A percentile compares a stretch with the other conserved stretches of the same genome.
Evolutionary conservation across 768 basidiomycete genomes (phyloP).

Genomic region (Psilocybe tampanensis): DNA sequence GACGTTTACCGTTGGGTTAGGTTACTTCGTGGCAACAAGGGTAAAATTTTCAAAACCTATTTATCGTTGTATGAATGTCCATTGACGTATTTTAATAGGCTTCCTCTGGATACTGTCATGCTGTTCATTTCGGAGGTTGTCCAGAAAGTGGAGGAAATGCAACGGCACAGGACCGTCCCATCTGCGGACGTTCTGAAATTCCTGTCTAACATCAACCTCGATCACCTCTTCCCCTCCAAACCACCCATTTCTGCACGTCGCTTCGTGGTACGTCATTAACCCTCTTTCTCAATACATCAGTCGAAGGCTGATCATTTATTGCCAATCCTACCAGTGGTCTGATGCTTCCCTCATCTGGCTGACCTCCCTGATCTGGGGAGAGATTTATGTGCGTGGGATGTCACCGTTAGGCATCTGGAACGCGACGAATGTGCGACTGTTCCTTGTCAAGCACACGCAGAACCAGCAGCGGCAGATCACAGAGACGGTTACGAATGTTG

Average conservation of each 20-base stretch:
- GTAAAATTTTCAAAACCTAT: constrained; percentile 38
- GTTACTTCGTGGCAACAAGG: constrained; percentile 97
- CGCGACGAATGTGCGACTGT: constrained; percentile 84
- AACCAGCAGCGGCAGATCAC: constrained; percentile 69
- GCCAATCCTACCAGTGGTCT: constrained; percentile 88
- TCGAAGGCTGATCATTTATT: not conserved
- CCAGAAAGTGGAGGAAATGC: constrained; percentile 82
- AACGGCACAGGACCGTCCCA: constrained; percentile 64
- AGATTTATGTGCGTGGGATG: constrained; percentile 90
- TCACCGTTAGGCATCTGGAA: constrained; percentile 90
- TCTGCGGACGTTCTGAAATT: constrained; percentile 76
- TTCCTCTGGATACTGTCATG: constrained; percentile 89
- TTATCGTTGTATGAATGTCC: not conserved
- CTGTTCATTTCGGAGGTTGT: constrained; percentile 86
- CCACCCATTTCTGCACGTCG: constrained; percentile 67
- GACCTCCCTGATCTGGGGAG: constrained; percentile 93
- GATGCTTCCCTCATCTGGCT: constrained; percentile 92
- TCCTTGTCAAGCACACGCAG: constrained; percentile 88
- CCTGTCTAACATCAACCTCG: constrained; percentile 67
- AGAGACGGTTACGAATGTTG: constrained; percentile 79
- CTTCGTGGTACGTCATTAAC: constrained; percentile 63
- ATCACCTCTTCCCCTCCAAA: constrained; percentile 72
- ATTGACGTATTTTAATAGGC: constrained; percentile 40
- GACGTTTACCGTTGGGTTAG: constrained; percentile 33
- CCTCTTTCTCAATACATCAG: not conserved